Evolutionary conservation across 179 eudicot species (phyloP), one percentile per base, ranked within the genome.

Genomic region (Silene coronaria): DNA sequence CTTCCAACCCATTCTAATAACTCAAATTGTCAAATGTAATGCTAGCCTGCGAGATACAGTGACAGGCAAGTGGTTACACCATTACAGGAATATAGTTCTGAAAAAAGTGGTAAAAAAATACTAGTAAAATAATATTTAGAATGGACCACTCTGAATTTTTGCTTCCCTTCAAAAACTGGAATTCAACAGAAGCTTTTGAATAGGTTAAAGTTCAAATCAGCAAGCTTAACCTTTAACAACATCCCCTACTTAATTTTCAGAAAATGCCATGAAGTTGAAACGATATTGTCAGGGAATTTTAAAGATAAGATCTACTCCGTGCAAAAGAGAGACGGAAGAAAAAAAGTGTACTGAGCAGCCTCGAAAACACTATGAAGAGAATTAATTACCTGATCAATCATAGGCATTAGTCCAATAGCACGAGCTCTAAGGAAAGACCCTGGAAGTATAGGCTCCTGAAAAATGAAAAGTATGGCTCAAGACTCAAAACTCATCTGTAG

Each of bases 381-480:
- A n/a, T 28, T 24, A 45, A n/a, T 80, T 77, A 92, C 97, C 92
- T 92, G 97, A 86, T 92, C 97, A 79, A 91, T 90, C 97, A 92
- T 92, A 70, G 97, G 97, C 97, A 92, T 90, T 79, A 92, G 86
- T 77, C 96, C 97, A 75, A 92, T 92, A 30, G 97, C 97, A 75
- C 96, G 92, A 55, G 97, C 96, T 78, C 97, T 92, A 64, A 91
- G 96, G 83, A 88, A 92, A 77, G 88, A 84, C 60, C 94, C 94
- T 67, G 97, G 96, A 38, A 87, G 83, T 30, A 91, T 86, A 69
- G 97, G 97, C 84, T 92, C 96, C 97, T 90, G 77, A 71, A 82
- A 61, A 67, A 69, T 8, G 22, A 63, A 21, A 64, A 34, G 70
- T 46, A 23, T 67, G 21, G 22, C 4, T 34, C 48, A 34, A 22